These are phyloP conservation scores for Taphrina wiesneri DNA, from an alignment of 1,139 yeast species.

Conservation along the genomic window DNA sequence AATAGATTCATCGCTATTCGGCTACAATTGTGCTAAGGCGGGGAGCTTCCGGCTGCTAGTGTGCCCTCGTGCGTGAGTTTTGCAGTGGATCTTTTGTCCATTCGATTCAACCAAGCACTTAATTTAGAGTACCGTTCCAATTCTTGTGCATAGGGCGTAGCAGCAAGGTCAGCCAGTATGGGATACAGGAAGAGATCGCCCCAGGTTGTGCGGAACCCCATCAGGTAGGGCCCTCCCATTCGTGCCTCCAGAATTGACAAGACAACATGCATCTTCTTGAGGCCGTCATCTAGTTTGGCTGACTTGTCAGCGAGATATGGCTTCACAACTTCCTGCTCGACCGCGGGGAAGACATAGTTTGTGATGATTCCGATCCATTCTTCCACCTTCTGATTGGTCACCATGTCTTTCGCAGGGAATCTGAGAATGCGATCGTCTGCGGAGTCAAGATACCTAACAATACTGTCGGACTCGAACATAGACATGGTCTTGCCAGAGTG, in stretches of 20 bases:
- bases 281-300: neutral
- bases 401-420: slow-evolving; percentile 19
- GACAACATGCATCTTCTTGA: neutral
- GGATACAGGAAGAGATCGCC: slow-evolving; percentile 27
- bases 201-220: slow-evolving; percentile 29
- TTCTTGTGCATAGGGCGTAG: slow-evolving; percentile 22
- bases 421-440: slow-evolving; percentile 10
- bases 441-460: slow-evolving; percentile 25
- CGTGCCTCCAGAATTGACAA: neutral
- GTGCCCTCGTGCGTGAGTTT: slow-evolving; percentile 17
- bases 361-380: slow-evolving; percentile 17
- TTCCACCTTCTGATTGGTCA: slow-evolving; percentile 22
- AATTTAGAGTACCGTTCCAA: slow-evolving; percentile 6
- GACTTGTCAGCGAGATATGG: slow-evolving; percentile 10
- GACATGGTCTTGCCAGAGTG: slow-evolving; percentile 23
- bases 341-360: slow-evolving; percentile 16
- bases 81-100: slow-evolving; percentile 24
- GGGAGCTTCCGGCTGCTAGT: slow-evolving; percentile 13
- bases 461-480: slow-evolving; percentile 23
- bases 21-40: slow-evolving; percentile 2
- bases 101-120: slow-evolving; percentile 12
- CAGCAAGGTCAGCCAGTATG: slow-evolving; percentile 24
- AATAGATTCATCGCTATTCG: no score
- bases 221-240: slow-evolving; percentile 22
- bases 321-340: slow-evolving; percentile 26